A percentile compares a stretch with the other conserved stretches of the same genome.
These are phyloP conservation scores for Canavalia ensiformis DNA, from an alignment of 306 rosid species.

Conservation along the genomic window DNA sequence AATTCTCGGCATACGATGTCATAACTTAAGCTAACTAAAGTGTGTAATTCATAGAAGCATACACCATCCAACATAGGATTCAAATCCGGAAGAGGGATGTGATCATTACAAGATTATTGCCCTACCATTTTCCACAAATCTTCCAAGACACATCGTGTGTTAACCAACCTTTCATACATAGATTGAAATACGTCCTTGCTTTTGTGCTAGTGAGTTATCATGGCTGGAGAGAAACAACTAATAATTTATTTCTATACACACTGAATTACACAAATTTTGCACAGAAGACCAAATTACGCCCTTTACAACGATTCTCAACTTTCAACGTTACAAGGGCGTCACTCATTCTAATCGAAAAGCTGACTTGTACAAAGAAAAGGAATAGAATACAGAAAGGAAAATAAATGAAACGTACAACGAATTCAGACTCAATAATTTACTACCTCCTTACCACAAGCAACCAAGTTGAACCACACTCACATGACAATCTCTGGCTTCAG, in stretches of 20 bases:
- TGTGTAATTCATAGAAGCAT: neutral
- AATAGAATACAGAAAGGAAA: conserved; percentile 24
- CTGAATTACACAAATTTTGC: conserved; percentile 50
- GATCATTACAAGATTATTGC: neutral
- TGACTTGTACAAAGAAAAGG: conserved; percentile 44
- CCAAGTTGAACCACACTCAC: conserved; percentile 58
- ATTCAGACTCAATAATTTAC: conserved; percentile 46
- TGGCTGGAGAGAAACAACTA: conserved; percentile 15
- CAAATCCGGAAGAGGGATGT: neutral
- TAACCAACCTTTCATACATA: neutral
- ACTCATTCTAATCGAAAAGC: conserved; percentile 47
- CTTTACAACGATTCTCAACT: conserved; percentile 42
- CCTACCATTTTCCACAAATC: neutral
- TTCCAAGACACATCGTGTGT: neutral
- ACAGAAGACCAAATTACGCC: conserved; percentile 51
- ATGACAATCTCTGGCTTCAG: conserved; percentile 97
- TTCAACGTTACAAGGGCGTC: conserved; percentile 42
- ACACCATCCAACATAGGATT: conserved; percentile 6
- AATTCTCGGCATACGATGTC: neutral
- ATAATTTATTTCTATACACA: conserved; percentile 51
- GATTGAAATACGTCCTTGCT: conserved; percentile 10
- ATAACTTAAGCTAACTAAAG: neutral
- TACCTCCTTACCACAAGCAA: conserved; percentile 43
- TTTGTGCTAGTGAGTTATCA: conserved; percentile 25
- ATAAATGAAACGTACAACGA: conserved; percentile 38